Evolutionary conservation across 495 filamentous ascomycete genomes (phyloP).

Genomic region (Tricharina praecox): DNA sequence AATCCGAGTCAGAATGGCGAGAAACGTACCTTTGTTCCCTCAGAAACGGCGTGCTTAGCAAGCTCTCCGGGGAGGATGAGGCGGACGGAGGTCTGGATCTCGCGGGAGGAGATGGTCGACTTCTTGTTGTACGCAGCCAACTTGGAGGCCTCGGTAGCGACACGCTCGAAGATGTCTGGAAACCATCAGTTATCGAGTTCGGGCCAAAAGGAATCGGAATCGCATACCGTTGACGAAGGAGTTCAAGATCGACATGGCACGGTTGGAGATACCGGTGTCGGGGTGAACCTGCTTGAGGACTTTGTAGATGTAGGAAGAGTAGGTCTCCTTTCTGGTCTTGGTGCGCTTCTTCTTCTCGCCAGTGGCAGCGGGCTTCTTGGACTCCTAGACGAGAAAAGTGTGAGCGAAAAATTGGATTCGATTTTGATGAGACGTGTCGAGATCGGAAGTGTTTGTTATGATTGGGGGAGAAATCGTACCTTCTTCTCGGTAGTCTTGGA

Average conservation of each 20-base stretch:
- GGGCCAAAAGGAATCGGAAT: conserved; percentile 6
- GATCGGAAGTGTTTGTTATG: too few relatives aligned
- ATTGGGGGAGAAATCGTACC: conserved; percentile 27
- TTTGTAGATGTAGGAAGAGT: conserved; percentile 99
- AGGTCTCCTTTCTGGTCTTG: conserved; percentile 99
- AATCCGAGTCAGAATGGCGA: not conserved
- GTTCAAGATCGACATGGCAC: conserved; percentile 98
- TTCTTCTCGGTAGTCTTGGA: conserved; percentile 93
- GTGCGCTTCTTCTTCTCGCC: conserved; percentile 99
- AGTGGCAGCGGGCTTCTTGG: conserved; percentile 84
- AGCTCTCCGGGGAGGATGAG: conserved; percentile 96
- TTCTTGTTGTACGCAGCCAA: conserved; percentile 99
- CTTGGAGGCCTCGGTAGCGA: conserved; percentile 97
- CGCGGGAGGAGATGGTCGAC: conserved; percentile 96
- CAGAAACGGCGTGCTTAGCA: conserved; percentile 97
- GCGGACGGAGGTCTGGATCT: conserved; percentile 97
- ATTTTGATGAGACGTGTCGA: not conserved
- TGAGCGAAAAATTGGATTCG: not conserved
- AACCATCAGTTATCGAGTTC: conserved; percentile 25
- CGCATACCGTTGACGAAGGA: conserved; percentile 94
- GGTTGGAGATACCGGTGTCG: conserved; percentile 99
- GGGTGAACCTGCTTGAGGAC: conserved; percentile 99
- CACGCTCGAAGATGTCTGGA: conserved; percentile 98
- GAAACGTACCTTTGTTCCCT: conserved; percentile 65
- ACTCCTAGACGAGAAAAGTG: conserved; percentile 31